Conservation (phyloP, 225 moss, liverwort and hornwort genomes). For the Ulota crispa region DNA sequence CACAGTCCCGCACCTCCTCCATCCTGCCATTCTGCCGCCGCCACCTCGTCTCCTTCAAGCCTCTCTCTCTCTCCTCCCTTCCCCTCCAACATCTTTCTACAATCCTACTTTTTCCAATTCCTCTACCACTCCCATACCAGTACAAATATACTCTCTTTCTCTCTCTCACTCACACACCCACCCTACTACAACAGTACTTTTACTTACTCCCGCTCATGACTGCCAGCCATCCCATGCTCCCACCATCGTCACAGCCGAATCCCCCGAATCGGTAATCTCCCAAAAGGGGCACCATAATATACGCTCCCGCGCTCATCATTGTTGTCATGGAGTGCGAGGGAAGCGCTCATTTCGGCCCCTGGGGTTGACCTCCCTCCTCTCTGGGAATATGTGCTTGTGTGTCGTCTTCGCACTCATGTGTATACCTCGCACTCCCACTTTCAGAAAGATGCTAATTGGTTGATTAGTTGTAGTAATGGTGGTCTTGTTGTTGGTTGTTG, state of each 20-base stretch:
- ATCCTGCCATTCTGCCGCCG: constrained; percentile 4
- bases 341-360: constrained; percentile 35
- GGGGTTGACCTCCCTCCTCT: constrained; percentile 25
- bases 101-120: neutral
- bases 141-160: neutral
- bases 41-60: neutral
- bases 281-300: neutral
- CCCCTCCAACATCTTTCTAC: neutral
- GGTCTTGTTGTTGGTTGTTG: neutral
- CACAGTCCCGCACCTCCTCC: no score
- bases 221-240: neutral
- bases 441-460: neutral
- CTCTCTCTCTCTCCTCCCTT: neutral
- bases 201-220: neutral
- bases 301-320: constrained; percentile 3
- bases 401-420: constrained; percentile 6
- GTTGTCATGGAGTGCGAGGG: constrained; percentile 19
- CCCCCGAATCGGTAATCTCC: neutral
- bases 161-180: no score
- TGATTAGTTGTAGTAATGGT: neutral
- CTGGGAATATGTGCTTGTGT: no score
- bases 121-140: neutral
- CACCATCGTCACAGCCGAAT: neutral
- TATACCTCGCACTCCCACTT: neutral
- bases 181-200: neutral